phyloP scores from a whole-genome alignment of 2,329 filamentous ascomycete species.

The Alternaria brassicae region DNA sequence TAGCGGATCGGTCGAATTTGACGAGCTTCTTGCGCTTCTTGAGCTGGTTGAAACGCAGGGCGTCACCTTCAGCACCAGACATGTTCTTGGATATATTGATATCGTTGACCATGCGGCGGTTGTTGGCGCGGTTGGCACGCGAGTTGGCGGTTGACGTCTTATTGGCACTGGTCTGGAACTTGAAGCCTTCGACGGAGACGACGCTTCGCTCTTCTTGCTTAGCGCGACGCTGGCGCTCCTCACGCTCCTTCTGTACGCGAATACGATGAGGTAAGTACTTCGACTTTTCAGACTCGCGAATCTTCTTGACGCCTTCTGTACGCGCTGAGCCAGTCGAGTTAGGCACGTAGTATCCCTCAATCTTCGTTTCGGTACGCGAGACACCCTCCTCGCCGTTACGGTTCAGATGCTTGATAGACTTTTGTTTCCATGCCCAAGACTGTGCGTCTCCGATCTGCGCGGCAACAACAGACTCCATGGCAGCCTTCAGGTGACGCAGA shows the following conservation, averaged over 20 bases:
- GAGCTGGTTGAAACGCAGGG: conserved; percentile 96
- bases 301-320: conserved; percentile 93
- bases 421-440: conserved; percentile 74
- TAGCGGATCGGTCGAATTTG: conserved; percentile 95
- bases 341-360: conserved; percentile 78
- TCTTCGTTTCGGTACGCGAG: conserved; percentile 61
- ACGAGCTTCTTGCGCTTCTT: conserved; percentile 99
- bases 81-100: conserved; percentile 88
- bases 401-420: conserved; percentile 74
- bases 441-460: conserved; percentile 64
- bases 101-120: conserved; percentile 91
- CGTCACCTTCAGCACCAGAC: conserved; percentile 79
- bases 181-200: conserved; percentile 52
- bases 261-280: conserved; percentile 98
- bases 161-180: conserved; percentile 74
- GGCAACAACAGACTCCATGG: conserved; percentile 56
- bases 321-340: conserved; percentile 86
- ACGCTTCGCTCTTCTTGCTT: conserved; percentile 63
- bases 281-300: conserved; percentile 95
- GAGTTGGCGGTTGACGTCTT: conserved; percentile 87
- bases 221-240: conserved; percentile 84
- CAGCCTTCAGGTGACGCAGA: conserved; percentile 62
- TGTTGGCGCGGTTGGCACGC: conserved; percentile 92
- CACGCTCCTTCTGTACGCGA: conserved; percentile 88
- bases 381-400: conserved; percentile 62